Percentiles rank a stretch among this genome's conserved stretches.
Evolutionary conservation across 148 eudicot species (phyloP).

Genomic region (Simmondsia chinensis): DNA sequence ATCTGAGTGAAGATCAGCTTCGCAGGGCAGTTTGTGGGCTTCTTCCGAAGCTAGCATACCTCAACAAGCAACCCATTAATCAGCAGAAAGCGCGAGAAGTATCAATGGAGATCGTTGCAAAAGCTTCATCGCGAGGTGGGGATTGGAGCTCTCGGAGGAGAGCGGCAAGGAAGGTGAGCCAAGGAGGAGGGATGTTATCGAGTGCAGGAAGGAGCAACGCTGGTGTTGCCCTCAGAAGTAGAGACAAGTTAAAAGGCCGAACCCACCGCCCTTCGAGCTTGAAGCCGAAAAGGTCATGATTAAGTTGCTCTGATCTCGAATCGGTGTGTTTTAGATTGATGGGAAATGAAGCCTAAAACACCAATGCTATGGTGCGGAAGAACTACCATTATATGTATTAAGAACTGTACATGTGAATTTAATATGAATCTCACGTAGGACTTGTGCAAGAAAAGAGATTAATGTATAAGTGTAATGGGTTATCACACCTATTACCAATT

Average conservation of each 20-base stretch:
- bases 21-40: slow-evolving; percentile 68
- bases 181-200: slow-evolving; percentile 23
- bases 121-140: slow-evolving; percentile 54
- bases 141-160: slow-evolving; percentile 32
- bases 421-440: too few relatives aligned
- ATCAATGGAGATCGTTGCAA: slow-evolving; percentile 42
- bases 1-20: slow-evolving; percentile 68
- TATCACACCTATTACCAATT: too few relatives aligned
- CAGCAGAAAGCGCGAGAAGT: slow-evolving; percentile 81
- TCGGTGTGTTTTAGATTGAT: too few relatives aligned
- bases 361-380: too few relatives aligned
- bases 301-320: too few relatives aligned
- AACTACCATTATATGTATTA: too few relatives aligned
- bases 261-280: slow-evolving; percentile 17
- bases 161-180: slow-evolving; percentile 33
- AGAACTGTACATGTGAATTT: too few relatives aligned
- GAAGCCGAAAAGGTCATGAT: too few relatives aligned
- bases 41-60: slow-evolving; percentile 80
- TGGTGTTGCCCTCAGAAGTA: slow-evolving; percentile 29
- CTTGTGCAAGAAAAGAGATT: too few relatives aligned
- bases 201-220: slow-evolving; percentile 16
- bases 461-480: too few relatives aligned
- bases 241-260: slow-evolving; percentile 27
- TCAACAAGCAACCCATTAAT: slow-evolving; percentile 82
- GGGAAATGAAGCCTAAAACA: too few relatives aligned